These are phyloP conservation scores for Fusarium irregulare DNA, from an alignment of 2,329 filamentous ascomycete species.

Conservation along the genomic window DNA sequence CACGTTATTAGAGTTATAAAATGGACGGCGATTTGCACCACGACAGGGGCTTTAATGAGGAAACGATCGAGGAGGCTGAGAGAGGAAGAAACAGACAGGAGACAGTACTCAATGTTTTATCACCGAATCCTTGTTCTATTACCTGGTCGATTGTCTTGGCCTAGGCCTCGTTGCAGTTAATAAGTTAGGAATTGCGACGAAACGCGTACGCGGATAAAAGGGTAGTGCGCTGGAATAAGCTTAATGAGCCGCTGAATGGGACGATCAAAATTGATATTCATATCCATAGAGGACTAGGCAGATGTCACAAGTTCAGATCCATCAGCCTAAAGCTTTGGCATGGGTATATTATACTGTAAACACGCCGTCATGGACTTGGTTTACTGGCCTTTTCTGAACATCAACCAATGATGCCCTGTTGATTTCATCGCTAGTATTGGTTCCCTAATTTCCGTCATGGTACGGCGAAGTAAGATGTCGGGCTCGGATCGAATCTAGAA, in stretches of 20 bases:
- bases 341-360: neutral
- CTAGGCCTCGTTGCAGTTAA: neutral
- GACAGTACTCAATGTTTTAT: neutral
- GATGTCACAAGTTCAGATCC: neutral
- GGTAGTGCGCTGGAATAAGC: neutral
- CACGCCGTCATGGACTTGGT: constrained; percentile 17
- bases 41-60: constrained; percentile 12
- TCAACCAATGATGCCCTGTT: constrained; percentile 23
- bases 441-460: constrained; percentile 15
- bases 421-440: constrained; percentile 6
- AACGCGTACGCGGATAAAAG: neutral
- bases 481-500: constrained; percentile 28
- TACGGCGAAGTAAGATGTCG: constrained; percentile 23
- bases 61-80: constrained; percentile 3
- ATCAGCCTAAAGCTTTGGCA: neutral
- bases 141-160: neutral
- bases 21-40: neutral
- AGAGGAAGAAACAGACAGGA: neutral
- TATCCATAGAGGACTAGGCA: neutral
- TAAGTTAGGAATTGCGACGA: neutral
- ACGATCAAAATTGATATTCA: neutral
- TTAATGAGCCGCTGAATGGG: neutral
- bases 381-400: neutral
- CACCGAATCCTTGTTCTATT: neutral
- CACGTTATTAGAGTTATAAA: neutral